Evolutionary conservation across 257 asterid genomes (phyloP), one percentile per base, ranked within the genome.

Genomic region (Thymus mandschuricus): DNA sequence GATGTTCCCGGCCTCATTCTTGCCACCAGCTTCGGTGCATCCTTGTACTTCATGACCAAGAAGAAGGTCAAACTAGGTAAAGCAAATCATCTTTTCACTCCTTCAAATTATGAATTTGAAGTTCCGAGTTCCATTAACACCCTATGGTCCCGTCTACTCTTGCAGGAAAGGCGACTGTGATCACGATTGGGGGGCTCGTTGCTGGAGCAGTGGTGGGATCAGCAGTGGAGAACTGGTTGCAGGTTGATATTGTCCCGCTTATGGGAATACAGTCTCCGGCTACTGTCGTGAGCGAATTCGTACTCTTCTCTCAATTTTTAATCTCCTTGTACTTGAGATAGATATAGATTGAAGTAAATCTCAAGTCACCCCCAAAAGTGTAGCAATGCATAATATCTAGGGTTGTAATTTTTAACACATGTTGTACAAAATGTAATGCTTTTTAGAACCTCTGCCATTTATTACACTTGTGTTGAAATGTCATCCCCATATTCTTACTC

Each of bases 171-270:
- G 99, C 99, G 65, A 80, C 89, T n/a, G 68, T 90, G 6, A 82
- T 95, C 41, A 92, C 98, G 9, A 79, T 95, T 60, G 99, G 99
- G 66, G 98, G 98, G 76, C 96, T 95, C 8, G 96, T 90, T 64
- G 96, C 94, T 43, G 99, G 99, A 72, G 99, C 98, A 8, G 92
- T 90, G 61, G 88, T 90, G 13, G 99, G 98, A 55, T 92, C 99
- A 59, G 96, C 91, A 33, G 96, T 95, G 15, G 99, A 95, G 76
- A 88, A 77, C 51, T 95, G 94, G 99, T 77, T 92, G 81, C 98
- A 95, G 81, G 97, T 95, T 49, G 98, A 95, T 73, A 86, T 95
- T 2, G 97, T 95, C 34, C 98, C 98, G 0, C 84, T 95, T 61
- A 84, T 92, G 82, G 99, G 99, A 75, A 81, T 92, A 76, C 92